A percentile compares a stretch with the other conserved stretches of the same genome.
Evolutionary conservation across 2,329 filamentous ascomycete genomes (phyloP).

Genomic region (Pseudopyrenochaeta lycopersici): DNA sequence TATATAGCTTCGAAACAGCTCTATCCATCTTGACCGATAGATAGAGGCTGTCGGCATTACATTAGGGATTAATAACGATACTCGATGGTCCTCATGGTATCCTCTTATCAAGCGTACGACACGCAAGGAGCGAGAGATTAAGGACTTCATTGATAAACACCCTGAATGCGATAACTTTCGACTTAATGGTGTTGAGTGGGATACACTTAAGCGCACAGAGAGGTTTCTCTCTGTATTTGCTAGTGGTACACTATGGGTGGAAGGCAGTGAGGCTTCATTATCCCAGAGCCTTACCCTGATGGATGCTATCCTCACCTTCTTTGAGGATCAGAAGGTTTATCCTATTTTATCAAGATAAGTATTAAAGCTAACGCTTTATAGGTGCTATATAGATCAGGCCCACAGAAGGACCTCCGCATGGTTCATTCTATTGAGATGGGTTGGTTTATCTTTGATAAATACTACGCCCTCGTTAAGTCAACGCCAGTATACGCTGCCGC

Average conservation of each 20-base stretch:
- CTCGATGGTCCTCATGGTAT: too few species aligned
- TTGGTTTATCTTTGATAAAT: slow-evolving; percentile 9
- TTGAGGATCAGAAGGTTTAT: slow-evolving; percentile 8
- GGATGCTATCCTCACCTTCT: not conserved
- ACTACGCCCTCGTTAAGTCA: slow-evolving; percentile 2
- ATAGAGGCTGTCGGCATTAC: too few species aligned
- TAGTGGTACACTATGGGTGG: too few species aligned
- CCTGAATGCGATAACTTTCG: not conserved
- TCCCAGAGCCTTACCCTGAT: not conserved
- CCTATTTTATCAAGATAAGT: not conserved
- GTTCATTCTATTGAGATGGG: slow-evolving; percentile 8
- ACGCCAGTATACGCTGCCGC: slow-evolving; percentile 7
- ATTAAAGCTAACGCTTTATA: slow-evolving; percentile 2
- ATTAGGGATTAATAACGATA: slow-evolving; percentile 2
- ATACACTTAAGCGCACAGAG: too few species aligned
- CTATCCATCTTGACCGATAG: not conserved
- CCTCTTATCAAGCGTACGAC: too few species aligned
- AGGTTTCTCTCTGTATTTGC: too few species aligned
- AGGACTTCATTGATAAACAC: slow-evolving; percentile 1
- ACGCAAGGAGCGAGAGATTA: not conserved
- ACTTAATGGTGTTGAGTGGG: too few species aligned
- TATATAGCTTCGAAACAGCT: slow-evolving; percentile 2
- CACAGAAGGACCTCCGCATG: slow-evolving; percentile 1
- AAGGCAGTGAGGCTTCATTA: too few species aligned
- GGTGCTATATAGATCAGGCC: not conserved